Evolutionary conservation across 371 early-diverging fungal genomes (phyloP).

Genomic region (Blakeslea trispora): DNA sequence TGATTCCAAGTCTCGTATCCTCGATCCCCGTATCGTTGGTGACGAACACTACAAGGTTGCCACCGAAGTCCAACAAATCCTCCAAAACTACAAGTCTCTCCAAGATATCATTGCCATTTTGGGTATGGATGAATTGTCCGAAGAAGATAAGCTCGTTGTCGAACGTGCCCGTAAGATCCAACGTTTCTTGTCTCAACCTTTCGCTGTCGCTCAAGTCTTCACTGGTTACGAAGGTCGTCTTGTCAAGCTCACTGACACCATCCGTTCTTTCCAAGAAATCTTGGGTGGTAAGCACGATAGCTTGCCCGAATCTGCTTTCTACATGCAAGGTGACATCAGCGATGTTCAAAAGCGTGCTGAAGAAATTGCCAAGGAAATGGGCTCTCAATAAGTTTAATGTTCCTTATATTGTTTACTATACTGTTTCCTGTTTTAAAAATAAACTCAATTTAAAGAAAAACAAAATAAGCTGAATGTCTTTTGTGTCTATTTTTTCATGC

Average conservation of each 20-base stretch:
- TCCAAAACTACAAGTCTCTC: slow-evolving; percentile 94
- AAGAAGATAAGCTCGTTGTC: slow-evolving; percentile 94
- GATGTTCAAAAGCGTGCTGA: slow-evolving; percentile 89
- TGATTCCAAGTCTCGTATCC: slow-evolving; percentile 95
- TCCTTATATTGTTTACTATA: too few relatives aligned
- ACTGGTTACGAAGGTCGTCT: slow-evolving; percentile 93
- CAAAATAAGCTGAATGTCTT: too few relatives aligned
- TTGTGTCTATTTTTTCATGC: not conserved
- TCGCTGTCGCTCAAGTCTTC: slow-evolving; percentile 92
- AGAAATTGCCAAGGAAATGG: slow-evolving; percentile 68
- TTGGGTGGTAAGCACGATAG: slow-evolving; percentile 92
- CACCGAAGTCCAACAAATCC: slow-evolving; percentile 90
- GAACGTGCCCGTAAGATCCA: slow-evolving; percentile 90
- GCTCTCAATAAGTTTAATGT: slow-evolving; percentile 17
- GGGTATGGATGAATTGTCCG: slow-evolving; percentile 94
- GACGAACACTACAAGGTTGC: slow-evolving; percentile 92
- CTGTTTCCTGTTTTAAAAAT: too few relatives aligned
- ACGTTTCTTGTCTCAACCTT: slow-evolving; percentile 96
- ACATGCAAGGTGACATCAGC: slow-evolving; percentile 93
- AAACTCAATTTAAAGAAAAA: too few relatives aligned
- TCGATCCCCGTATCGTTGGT: slow-evolving; percentile 95
- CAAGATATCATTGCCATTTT: slow-evolving; percentile 97
- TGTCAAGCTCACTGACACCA: slow-evolving; percentile 87
- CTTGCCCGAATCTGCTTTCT: slow-evolving; percentile 94
- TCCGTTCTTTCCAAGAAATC: slow-evolving; percentile 93